A percentile compares a stretch with the other conserved stretches of the same genome.
Evolutionary conservation across 78 protist genomes (phyloP).

Genomic region (Dictyostelium intermedium): DNA sequence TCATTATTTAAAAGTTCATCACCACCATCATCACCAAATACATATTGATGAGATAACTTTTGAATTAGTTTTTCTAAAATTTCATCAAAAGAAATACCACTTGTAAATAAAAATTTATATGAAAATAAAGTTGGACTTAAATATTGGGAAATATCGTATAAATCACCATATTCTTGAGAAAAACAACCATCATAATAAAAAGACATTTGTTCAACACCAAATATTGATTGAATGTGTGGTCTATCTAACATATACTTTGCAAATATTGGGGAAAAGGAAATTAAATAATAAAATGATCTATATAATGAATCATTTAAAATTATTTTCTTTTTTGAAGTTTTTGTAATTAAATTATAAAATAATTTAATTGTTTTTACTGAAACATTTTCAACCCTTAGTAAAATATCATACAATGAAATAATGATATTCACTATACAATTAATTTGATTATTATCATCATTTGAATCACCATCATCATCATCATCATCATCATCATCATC

Average conservation of each 20-base stretch:
- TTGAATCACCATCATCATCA: no score
- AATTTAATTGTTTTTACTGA: background rate
- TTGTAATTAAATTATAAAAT: background rate
- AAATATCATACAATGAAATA: background rate
- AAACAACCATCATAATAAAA: background rate
- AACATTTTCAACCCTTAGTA: background rate
- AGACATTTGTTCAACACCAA: background rate
- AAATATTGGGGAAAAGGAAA: background rate
- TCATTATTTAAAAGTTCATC: no score
- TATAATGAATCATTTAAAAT: background rate
- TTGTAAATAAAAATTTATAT: background rate
- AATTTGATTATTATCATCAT: no score
- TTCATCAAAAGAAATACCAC: background rate
- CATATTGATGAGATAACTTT: background rate
- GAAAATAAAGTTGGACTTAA: background rate
- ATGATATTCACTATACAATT: background rate
- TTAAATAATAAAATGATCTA: background rate
- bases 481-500: no score
- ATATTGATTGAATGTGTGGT: background rate
- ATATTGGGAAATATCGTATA: background rate
- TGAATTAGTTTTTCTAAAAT: background rate
- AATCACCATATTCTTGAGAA: background rate
- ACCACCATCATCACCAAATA: background rate
- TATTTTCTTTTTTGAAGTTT: background rate
- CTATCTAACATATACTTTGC: background rate